Conservation (phyloP, 768 basidiomycete species). For the Ramaria rubella region DNA sequence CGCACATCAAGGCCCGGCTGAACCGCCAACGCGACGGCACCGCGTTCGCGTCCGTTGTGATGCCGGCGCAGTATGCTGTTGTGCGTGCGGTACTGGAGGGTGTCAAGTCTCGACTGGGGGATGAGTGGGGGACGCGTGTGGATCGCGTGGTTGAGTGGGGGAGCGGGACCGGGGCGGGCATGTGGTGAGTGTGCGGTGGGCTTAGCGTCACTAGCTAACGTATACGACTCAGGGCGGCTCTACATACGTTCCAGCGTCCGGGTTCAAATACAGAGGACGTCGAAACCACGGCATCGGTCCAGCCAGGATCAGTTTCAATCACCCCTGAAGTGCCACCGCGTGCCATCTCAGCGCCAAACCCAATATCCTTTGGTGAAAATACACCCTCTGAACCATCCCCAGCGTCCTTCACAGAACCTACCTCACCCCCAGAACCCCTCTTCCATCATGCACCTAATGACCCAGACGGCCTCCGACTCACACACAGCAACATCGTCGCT, state of each 20-base stretch:
- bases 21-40: constrained; percentile 56
- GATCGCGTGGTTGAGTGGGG: constrained; percentile 78
- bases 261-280: background rate
- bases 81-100: constrained; percentile 70
- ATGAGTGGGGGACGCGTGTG: constrained; percentile 41
- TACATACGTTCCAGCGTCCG: constrained; percentile 1
- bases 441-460: constrained; percentile 5
- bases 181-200: constrained; percentile 68
- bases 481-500: constrained; percentile 45
- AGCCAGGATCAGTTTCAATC: background rate
- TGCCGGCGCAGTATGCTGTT: constrained; percentile 81
- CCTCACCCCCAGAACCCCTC: background rate
- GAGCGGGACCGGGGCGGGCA: constrained; percentile 70
- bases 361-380: background rate
- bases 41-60: constrained; percentile 79
- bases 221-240: constrained; percentile 17
- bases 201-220: too few species aligned
- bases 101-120: constrained; percentile 54
- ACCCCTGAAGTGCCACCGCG: background rate
- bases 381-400: background rate
- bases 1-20: constrained; percentile 9
- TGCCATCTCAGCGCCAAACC: background rate
- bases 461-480: constrained; percentile 31
- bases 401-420: background rate
- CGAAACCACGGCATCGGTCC: background rate